Evolutionary conservation across 805 yeast genomes (phyloP), one percentile per base, ranked within the genome.

Genomic region (Candida insectalens): DNA sequence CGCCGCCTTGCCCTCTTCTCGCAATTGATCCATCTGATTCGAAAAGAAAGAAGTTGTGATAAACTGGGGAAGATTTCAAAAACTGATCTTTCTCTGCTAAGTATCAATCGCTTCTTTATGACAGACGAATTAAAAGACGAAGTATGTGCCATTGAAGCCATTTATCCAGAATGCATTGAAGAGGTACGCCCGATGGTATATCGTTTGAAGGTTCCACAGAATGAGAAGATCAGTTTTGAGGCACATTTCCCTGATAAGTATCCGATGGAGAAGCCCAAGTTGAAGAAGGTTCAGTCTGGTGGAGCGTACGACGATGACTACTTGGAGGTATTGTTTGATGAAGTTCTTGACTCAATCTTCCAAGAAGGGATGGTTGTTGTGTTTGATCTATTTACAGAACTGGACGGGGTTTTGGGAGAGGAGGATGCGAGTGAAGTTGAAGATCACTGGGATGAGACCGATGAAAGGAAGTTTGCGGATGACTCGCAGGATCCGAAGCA

Each of bases 91-190:
- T 4, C 10, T 19, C 23, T 19, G 13, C 12, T 12, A n/a, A 4
- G 15, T 13, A 19, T 17, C 5, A 29, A n/a, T 18, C 6, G 12
- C 23, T 13, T 29, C 12, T 8, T 6, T 10, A 18, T 12, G 17
- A 51, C 60, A 1, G 70, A 70, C 39, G 81, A 77, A 22, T 57
- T 81, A 5, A 50, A 50, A 15, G 92, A 84, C 35, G 98, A 89
- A 49, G 56, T 84, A 14, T 76, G 71, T 26, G 89, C 95, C 9
- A 75, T 89, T 8, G 81, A 83, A 36, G 92, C 96, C 3, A 89
- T 92, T 9, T 89, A 74, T 49, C 96, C 95, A 1, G 82, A 67
- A 12, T 64, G 74, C 27, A 51, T 75, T 23, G 55, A 57, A 3
- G 46, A 44, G 18, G 34, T 67, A 6, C 65, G 57, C 3, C 59